phyloP scores from a whole-genome alignment of 2,329 filamentous ascomycete species.

The Fusarium transvaalense region DNA sequence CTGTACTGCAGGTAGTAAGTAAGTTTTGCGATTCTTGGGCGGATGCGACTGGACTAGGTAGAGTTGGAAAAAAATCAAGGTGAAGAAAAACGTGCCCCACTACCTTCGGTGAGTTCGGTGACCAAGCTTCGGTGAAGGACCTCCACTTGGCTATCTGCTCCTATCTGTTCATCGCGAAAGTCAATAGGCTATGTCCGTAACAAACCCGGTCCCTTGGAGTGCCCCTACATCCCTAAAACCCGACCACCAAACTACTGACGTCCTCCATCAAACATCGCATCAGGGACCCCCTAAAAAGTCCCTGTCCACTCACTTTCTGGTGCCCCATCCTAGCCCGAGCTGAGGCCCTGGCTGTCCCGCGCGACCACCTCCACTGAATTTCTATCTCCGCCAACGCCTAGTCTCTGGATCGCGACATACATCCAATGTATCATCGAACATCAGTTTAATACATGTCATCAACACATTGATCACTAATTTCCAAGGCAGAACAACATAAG shows the following conservation, averaged over 20 bases:
- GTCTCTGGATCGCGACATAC: constrained; percentile 40
- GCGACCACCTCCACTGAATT: constrained; percentile 46
- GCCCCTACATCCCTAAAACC: constrained; percentile 18
- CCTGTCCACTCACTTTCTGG: constrained; percentile 15
- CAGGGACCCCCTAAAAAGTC: constrained; percentile 27
- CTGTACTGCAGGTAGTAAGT: constrained; percentile 19
- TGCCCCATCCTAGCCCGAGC: constrained; percentile 35
- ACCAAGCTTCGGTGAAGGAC: constrained; percentile 38
- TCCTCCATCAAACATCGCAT: constrained; percentile 26
- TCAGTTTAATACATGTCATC: constrained; percentile 23
- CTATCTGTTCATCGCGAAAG: constrained; percentile 9
- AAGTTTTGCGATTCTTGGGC: constrained; percentile 35
- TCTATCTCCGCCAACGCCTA: constrained; percentile 42
- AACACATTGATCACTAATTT: constrained; percentile 19
- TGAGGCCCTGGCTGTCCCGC: constrained; percentile 45
- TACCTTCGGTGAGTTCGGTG: constrained; percentile 32
- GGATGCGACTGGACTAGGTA: constrained; percentile 29
- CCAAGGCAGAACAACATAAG: constrained; percentile 6
- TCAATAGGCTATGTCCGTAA: constrained; percentile 15
- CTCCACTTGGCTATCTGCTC: constrained; percentile 1
- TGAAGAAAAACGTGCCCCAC: constrained; percentile 47
- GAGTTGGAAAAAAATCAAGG: constrained; percentile 50
- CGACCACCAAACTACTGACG: constrained; percentile 29
- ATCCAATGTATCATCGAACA: constrained; percentile 31
- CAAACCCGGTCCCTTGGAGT: constrained; percentile 21